Base-by-base conservation (phyloP, 2,329 filamentous ascomycete genomes). In the Falciphora oryzae region DNA sequence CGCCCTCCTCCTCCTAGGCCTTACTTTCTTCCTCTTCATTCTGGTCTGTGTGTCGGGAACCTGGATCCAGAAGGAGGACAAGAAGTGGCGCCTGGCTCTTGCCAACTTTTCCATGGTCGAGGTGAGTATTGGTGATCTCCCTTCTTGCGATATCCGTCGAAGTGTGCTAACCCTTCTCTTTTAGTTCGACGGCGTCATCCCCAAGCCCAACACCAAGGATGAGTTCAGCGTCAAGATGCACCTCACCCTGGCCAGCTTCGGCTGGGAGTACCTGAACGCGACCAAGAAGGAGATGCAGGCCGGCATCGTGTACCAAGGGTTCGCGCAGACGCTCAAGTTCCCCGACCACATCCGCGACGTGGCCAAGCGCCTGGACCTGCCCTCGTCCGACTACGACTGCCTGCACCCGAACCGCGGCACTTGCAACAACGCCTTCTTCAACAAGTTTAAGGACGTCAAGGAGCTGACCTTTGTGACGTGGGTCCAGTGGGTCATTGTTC, bases 401-500 rank as follows among this genome's bases (percentile, higher is more conserved):
- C 32, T 59, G 28, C 5, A 25, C 50, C 22, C 14, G 5, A 22
- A n/a, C 62, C 35, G 22, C 29, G 50, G 28, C 29, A 25, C 31
- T 22, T 63, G 62, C 62, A 31, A 18, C 32, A 63, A 59, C 62
- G 3, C 31, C 57, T 63, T 63, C 62, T 63, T 63, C 62, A 32
- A 44, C 31, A 35, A 38, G 16, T 63, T 61, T 35, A 22, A 10
- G 35, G 22, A 27, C 60, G 4, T 35, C 62, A 50, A 18, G 22
- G 22, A 27, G 44, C 25, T n/a, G 28, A 50, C 27, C 62, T 44
- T 28, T 32, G 44, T 56, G 14, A 59, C 57, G 50, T 57, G 31
- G 31, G 78, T 82, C 64, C 78, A 78, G 63, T 81, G 79, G 7
- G 70, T 81, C 29, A 78, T 80, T 57, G 75, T 78, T 10, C 69